Evolutionary conservation across 2,329 filamentous ascomycete species (phyloP).

Genomic region (Hymenoscyphus albidus): DNA sequence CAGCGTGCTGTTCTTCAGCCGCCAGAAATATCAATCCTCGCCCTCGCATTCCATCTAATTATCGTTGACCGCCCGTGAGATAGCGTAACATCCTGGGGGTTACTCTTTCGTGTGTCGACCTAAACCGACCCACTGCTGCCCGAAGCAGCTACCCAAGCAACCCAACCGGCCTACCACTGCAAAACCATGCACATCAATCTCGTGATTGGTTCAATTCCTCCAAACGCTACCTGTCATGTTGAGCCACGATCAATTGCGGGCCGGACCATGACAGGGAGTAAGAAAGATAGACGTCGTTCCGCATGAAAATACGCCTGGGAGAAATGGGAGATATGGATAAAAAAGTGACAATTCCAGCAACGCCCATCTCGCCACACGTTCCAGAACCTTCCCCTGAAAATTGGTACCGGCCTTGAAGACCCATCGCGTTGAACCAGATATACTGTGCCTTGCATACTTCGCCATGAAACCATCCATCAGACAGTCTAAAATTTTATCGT

Average conservation of each 20-base stretch:
- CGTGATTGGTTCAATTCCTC: slow-evolving; percentile 12
- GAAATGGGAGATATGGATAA: slow-evolving; percentile 10
- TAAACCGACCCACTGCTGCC: slow-evolving; percentile 12
- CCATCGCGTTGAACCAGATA: slow-evolving; percentile 19
- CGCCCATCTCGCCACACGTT: slow-evolving; percentile 8
- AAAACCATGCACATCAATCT: slow-evolving; percentile 8
- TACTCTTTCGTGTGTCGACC: slow-evolving; percentile 11
- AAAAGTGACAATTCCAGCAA: slow-evolving; percentile 1
- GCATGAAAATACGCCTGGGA: slow-evolving; percentile 4
- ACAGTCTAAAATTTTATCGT: slow-evolving; percentile 24
- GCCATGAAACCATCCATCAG: slow-evolving; percentile 1
- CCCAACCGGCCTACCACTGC: slow-evolving; percentile 8
- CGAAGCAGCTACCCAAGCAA: slow-evolving; percentile 15
- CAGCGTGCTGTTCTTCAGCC: slow-evolving; percentile 10
- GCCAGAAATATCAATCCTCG: slow-evolving; percentile 12
- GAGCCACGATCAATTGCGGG: slow-evolving; percentile 14
- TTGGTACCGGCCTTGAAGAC: slow-evolving; percentile 10
- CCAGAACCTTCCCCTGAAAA: slow-evolving; percentile 10
- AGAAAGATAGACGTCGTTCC: slow-evolving; percentile 7
- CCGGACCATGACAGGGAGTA: slow-evolving; percentile 13
- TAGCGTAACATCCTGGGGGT: slow-evolving; percentile 4
- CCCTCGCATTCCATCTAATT: slow-evolving; percentile 2
- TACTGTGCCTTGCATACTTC: slow-evolving; percentile 25
- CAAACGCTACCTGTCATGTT: slow-evolving; percentile 10
- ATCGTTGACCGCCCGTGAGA: background rate